Percentiles rank a stretch among this genome's conserved stretches.
Conservation (phyloP, 177 flowering plant species). For the Tripterygium wilfordii region DNA sequence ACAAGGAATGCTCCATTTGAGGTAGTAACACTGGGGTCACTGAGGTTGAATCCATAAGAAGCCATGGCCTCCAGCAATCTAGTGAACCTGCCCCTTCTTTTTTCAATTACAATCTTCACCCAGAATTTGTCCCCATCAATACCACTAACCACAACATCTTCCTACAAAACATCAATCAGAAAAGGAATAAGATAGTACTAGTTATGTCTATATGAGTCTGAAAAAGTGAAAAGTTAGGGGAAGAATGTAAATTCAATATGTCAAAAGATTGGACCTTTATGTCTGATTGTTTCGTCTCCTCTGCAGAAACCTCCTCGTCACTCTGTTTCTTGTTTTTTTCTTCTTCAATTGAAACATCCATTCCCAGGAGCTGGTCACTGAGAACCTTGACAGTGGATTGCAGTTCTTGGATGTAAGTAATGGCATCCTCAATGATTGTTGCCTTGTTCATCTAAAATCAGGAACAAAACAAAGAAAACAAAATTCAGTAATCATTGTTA, state of each 20-base stretch:
- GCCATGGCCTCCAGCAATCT: constrained; percentile 47
- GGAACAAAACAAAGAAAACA: neutral
- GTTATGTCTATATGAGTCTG: too few relatives aligned
- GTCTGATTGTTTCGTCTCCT: constrained; percentile 24
- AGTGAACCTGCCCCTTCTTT: constrained; percentile 42
- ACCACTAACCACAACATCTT: constrained; percentile 36
- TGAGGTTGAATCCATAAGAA: constrained; percentile 46
- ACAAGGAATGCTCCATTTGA: constrained; percentile 44
- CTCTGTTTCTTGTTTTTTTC: constrained; percentile 13
- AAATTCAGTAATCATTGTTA: too few relatives aligned
- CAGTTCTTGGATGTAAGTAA: constrained; percentile 51
- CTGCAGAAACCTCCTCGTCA: constrained; percentile 5
- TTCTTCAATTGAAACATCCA: constrained; percentile 32
- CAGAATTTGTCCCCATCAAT: constrained; percentile 40
- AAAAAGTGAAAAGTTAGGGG: too few relatives aligned
- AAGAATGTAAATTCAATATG: too few relatives aligned
- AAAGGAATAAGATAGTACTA: neutral
- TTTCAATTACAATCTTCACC: constrained; percentile 44
- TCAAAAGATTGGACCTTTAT: constrained; percentile 32
- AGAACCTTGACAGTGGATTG: constrained; percentile 40
- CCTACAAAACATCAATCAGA: constrained; percentile 18
- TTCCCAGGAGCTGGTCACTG: constrained; percentile 33
- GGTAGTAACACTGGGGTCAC: constrained; percentile 44
- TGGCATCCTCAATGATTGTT: constrained; percentile 69
- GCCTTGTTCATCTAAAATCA: constrained; percentile 62